Evolutionary conservation across 2,329 filamentous ascomycete species (phyloP), one percentile per base, ranked within the genome.

Genomic region (Paraphaeosphaeria sporulosa): DNA sequence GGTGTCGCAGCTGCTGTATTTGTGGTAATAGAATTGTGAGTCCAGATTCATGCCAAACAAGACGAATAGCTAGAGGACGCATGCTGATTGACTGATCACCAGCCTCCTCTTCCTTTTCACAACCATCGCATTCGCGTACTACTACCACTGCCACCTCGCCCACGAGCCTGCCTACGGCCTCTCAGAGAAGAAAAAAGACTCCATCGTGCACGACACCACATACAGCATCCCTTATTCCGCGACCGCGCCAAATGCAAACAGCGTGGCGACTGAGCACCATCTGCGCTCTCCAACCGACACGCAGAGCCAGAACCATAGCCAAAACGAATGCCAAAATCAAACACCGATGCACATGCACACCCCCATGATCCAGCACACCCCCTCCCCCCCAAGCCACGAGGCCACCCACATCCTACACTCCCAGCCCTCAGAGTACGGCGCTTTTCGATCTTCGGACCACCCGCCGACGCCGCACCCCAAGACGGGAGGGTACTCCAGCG

Each of bases 61-160:
- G 12, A 13, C 4, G 9, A n/a, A 13, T 1, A 44, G 40, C 4
- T n/a, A 2, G 42, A 12, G 5, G 42, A 23, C 13, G n/a, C 2
- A 15, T 40, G 36, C 36, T 32, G 38, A 21, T n/a, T 43, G n/a
- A 23, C 8, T 4, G 21, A 30, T 21, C n/a, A 21, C 38, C 50
- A 69, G 67, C 30, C 27, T 70, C 13, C 63, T 71, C 7, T 71
- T 69, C 59, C 57, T 69, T 34, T 44, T 62, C 40, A 69, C 66
- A 15, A 64, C 63, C 9, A 53, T 67, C 12, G 25, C 57, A 2
- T 69, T 67, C 55, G 46, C 64, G 4, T 68, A 69, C 54, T 67
- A 67, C 47, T 71, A 65, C 51, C 69, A 71, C 48, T 63, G 58
- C 54, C 58, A 70, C 27, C 54, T 63, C 3, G 59, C 62, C 10